Conservation (phyloP, 1,284 basidiomycete species). For the Ustilago loliicola region DNA sequence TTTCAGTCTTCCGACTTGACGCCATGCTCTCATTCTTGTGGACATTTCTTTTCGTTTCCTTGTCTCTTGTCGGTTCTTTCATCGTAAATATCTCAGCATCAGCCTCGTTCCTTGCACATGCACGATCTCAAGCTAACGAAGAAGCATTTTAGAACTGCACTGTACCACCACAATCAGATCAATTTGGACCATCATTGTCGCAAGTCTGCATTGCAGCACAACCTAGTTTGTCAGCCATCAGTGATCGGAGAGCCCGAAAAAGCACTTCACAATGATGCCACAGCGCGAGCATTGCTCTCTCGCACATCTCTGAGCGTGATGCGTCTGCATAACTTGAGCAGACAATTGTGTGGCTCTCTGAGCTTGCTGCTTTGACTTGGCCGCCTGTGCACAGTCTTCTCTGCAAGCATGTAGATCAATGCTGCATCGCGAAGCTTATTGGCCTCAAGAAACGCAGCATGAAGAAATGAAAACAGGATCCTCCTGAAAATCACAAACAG, state of each 20-base stretch:
- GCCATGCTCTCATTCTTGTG: not conserved
- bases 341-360: not conserved
- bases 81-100: conserved; percentile 13
- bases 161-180: conserved; percentile 8
- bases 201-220: not conserved
- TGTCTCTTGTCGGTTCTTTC: not conserved
- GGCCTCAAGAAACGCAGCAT: not conserved
- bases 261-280: not conserved
- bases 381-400: not conserved
- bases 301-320: conserved; percentile 2
- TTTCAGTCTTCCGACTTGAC: no score
- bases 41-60: not conserved
- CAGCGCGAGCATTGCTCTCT: not conserved
- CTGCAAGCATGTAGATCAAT: not conserved
- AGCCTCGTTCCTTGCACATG: not conserved
- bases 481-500: not conserved
- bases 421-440: no score
- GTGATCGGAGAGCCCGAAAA: not conserved
- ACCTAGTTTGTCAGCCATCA: not conserved
- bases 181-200: not conserved
- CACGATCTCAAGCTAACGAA: not conserved
- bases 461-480: not conserved
- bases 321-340: not conserved
- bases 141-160: conserved; percentile 1
- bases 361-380: not conserved